Percentiles rank a stretch among this genome's conserved stretches.
These are phyloP conservation scores for Rhynchospora tenuis DNA, from an alignment of 176 grass and related monocot species.

Conservation along the genomic window DNA sequence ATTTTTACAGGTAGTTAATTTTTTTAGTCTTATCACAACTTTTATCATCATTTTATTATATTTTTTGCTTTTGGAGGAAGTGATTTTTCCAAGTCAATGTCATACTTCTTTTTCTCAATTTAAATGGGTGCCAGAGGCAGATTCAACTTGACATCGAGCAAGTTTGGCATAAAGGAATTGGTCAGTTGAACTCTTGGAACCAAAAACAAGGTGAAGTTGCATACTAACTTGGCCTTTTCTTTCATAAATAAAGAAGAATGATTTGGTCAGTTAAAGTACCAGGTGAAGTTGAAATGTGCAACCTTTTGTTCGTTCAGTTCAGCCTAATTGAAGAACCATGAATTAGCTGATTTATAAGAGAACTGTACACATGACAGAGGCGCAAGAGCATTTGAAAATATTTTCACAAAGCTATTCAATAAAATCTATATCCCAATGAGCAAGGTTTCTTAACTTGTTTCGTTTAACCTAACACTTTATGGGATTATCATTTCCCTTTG, in stretches of 20 bases:
- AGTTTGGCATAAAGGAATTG: background rate
- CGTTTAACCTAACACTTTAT: background rate
- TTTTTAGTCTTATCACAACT: background rate
- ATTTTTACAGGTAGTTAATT: background rate
- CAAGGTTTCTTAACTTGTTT: background rate
- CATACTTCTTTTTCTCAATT: background rate
- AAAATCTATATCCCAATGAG: background rate
- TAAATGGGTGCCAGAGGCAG: background rate
- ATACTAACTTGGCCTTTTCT: too few relatives aligned
- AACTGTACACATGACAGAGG: background rate
- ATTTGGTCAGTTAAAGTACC: background rate
- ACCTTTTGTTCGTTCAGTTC: background rate
- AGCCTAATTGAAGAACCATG: background rate
- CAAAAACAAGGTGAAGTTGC: too few relatives aligned
- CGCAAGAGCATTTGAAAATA: background rate
- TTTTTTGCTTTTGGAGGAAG: background rate
- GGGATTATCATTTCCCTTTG: background rate
- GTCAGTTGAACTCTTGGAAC: background rate
- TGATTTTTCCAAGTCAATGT: background rate
- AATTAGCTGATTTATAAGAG: background rate
- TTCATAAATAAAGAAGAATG: background rate
- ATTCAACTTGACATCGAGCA: background rate
- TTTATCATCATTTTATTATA: background rate
- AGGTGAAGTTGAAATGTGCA: background rate
- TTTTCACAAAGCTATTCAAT: background rate